Base-by-base conservation (phyloP, 177 flowering plant genomes). In the Vitis hybrid region DNA sequence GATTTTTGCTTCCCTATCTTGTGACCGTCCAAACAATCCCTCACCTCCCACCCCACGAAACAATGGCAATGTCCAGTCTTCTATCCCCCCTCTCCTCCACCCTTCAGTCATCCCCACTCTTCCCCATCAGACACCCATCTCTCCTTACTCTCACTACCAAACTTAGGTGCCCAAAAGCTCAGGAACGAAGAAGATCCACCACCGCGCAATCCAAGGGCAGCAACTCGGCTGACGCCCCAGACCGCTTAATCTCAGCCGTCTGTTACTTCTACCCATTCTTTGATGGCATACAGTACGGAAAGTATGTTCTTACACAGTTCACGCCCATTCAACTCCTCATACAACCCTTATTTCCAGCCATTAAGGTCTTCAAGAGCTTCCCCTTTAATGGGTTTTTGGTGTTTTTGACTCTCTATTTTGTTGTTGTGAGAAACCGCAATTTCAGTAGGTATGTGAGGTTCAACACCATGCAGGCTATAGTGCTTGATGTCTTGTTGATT, bases 391-490 rank as follows among this genome's bases (percentile, higher is more conserved):
- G 99, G 64, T 82, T 91, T 54, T 69, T 95, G 56, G 88, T 95
- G 7, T 95, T 95, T 69, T 54, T 95, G 54, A 81, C 91, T 2
- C 94, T 95, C 10, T 95, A 93, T 77, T 95, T 95, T 61, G 92
- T 85, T 3, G 93, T 95, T 21, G 99, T 95, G 26, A 80, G 98
- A 68, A 95, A 95, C 71, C 77, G 74, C 12, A 93, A 87, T 50
- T 95, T 95, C 70, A 95, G 98, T 67, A 83, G 89, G 68, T 93
- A 90, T 74, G 99, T 95, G 68, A 90, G 99, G 88, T 95, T 92
- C 76, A 95, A 95, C 52, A 88, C 96, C 1, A 95, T 93, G 99
- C 99, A 95, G 74, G 99, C 96, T 40, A 88, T 95, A 45, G 97
- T 89, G 58, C 96, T 95, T 65, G 98, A 95, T 73, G 94, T 93